Evolutionary conservation across 1,139 yeast genomes (phyloP).

Genomic region (Hyphopichia pseudoburtonii): DNA sequence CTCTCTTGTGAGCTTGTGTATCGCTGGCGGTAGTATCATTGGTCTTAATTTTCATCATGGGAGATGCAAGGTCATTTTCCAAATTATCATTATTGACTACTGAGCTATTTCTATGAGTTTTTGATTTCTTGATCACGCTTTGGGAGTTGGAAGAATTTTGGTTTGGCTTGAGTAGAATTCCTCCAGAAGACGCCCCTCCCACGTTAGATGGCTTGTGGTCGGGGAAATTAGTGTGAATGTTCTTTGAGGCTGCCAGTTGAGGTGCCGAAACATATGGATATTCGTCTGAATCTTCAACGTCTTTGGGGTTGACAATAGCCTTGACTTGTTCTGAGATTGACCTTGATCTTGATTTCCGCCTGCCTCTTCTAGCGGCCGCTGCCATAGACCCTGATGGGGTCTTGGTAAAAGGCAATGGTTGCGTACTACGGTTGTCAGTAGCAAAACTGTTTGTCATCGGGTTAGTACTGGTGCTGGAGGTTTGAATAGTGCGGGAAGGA

Average conservation of each 20-base stretch:
- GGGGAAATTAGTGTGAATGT: conserved; percentile 3
- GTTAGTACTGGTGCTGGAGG: background rate
- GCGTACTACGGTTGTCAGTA: background rate
- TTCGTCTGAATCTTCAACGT: conserved; percentile 6
- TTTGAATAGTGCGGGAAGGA: conserved; percentile 10
- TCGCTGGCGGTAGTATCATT: conserved; percentile 28
- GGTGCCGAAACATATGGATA: background rate
- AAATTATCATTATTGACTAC: conserved; percentile 16
- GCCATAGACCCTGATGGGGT: conserved; percentile 13
- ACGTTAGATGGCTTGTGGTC: background rate
- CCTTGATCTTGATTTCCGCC: conserved; percentile 29
- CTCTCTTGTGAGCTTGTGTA: conserved; percentile 9
- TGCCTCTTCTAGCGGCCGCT: conserved; percentile 19
- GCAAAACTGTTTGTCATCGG: background rate
- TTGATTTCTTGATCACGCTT: conserved; percentile 9
- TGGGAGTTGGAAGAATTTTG: conserved; percentile 4
- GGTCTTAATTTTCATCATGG: conserved; percentile 32
- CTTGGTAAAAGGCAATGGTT: background rate
- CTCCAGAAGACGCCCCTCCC: conserved; percentile 7
- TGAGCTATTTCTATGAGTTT: conserved; percentile 17
- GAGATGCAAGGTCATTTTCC: conserved; percentile 31
- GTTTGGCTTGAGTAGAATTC: conserved; percentile 12
- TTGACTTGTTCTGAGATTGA: conserved; percentile 34
- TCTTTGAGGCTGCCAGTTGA: too few relatives aligned
- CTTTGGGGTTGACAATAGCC: conserved; percentile 26